A percentile compares a stretch with the other conserved stretches of the same genome.
Conservation (phyloP, 306 rosid genomes). For the Benincasa hispida region DNA sequence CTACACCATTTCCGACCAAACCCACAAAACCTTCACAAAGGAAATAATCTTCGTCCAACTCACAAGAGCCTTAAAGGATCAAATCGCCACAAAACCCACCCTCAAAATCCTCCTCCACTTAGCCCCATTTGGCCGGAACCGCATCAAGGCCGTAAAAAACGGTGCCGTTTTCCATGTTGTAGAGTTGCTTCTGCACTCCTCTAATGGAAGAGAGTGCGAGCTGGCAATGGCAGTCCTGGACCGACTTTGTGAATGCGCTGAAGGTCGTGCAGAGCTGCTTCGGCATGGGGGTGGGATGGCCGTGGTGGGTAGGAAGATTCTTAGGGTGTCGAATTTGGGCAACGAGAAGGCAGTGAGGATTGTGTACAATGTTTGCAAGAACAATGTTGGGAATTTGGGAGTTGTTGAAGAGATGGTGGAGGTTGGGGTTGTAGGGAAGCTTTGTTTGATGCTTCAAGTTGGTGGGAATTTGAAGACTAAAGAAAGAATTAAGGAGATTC, state of each 20-base stretch:
- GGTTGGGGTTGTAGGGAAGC: slow-evolving; percentile 57
- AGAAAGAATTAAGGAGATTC: slow-evolving; percentile 61
- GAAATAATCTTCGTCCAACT: slow-evolving; percentile 23
- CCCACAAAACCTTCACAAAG: slow-evolving; percentile 23
- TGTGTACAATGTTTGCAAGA: slow-evolving; percentile 40
- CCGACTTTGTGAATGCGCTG: slow-evolving; percentile 63
- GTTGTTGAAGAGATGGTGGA: slow-evolving; percentile 60
- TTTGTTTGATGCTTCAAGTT: slow-evolving; percentile 67
- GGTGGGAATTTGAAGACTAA: slow-evolving; percentile 33
- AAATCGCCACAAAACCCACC: slow-evolving; percentile 46
- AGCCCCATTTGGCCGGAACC: slow-evolving; percentile 67
- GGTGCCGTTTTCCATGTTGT: slow-evolving; percentile 28
- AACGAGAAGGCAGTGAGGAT: slow-evolving; percentile 59
- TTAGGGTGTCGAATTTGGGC: slow-evolving; percentile 46
- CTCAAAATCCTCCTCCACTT: slow-evolving; percentile 46
- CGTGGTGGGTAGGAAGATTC: slow-evolving; percentile 50
- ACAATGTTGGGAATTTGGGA: slow-evolving; percentile 30
- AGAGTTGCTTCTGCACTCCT: slow-evolving; percentile 28
- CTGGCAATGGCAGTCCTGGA: slow-evolving; percentile 38
- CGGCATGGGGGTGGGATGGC: slow-evolving; percentile 57
- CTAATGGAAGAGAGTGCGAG: slow-evolving; percentile 33
- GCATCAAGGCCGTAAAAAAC: slow-evolving; percentile 52
- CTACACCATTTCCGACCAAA: slow-evolving; percentile 36
- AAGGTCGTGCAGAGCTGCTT: slow-evolving; percentile 62
- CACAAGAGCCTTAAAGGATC: slow-evolving; percentile 24